Conservation (phyloP, 805 yeast genomes). For the Phaffomyces antillensis region DNA sequence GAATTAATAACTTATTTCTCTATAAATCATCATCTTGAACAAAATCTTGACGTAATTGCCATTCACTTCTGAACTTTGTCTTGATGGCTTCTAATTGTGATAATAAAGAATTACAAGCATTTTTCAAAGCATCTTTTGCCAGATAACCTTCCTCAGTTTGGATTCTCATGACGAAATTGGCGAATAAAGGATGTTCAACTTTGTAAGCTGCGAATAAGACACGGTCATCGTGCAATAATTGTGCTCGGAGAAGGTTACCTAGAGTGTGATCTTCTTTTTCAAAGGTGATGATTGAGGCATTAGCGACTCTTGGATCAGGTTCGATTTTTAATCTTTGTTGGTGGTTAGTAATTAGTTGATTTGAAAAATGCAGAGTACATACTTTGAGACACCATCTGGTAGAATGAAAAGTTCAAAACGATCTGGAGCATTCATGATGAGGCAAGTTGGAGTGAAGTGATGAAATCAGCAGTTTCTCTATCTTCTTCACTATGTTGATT, state of each 20-base stretch:
- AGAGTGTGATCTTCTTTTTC: conserved; percentile 98
- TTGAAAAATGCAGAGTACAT: conserved; percentile 25
- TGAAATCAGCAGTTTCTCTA: background rate
- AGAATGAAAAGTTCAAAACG: conserved; percentile 92
- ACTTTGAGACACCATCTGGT: conserved; percentile 97
- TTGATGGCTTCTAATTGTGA: conserved; percentile 68
- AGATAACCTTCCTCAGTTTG: conserved; percentile 95
- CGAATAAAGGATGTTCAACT: conserved; percentile 95
- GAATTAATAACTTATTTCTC: background rate
- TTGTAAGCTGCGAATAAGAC: conserved; percentile 97
- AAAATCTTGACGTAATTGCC: conserved; percentile 73
- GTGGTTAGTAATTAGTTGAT: conserved; percentile 5
- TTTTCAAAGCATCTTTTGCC: conserved; percentile 83
- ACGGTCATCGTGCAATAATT: conserved; percentile 74
- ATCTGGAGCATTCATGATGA: conserved; percentile 90
- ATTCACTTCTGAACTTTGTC: conserved; percentile 81
- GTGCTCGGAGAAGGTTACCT: conserved; percentile 84
- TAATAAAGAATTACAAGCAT: conserved; percentile 82
- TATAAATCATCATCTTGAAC: conserved; percentile 32
- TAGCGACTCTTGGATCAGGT: conserved; percentile 93
- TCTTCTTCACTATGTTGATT: background rate
- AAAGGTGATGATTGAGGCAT: conserved; percentile 85
- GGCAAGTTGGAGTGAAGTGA: too few relatives aligned
- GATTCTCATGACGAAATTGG: conserved; percentile 86
- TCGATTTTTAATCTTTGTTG: conserved; percentile 60